A percentile compares a stretch with the other conserved stretches of the same genome.
Conservation (phyloP, 2,329 filamentous ascomycete species). For the Microcera coccophila region DNA sequence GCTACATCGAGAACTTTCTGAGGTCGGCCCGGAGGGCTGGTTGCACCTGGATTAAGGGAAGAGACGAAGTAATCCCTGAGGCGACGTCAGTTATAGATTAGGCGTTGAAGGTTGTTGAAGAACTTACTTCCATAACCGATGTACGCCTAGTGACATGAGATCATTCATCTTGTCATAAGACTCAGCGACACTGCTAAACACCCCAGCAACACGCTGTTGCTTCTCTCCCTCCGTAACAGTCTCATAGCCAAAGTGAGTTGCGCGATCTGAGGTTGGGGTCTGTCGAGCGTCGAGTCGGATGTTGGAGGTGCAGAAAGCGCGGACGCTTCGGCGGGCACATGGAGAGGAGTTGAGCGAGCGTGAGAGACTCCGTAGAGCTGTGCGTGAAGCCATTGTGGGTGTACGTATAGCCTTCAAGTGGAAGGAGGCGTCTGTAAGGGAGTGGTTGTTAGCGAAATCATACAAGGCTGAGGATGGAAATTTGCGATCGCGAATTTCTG, state of each 20-base stretch:
- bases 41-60: conserved; percentile 76
- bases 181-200: conserved; percentile 92
- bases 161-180: conserved; percentile 99
- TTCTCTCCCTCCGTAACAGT: conserved; percentile 80
- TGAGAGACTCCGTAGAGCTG: conserved; percentile 28
- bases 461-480: conserved; percentile 29
- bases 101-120: not conserved
- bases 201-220: conserved; percentile 65
- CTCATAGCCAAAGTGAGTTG: conserved; percentile 89
- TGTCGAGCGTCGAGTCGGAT: conserved; percentile 21
- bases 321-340: conserved; percentile 13
- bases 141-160: conserved; percentile 95
- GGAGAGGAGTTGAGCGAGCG: conserved; percentile 19
- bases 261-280: conserved; percentile 43
- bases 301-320: conserved; percentile 29
- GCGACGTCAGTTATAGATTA: conserved; percentile 13
- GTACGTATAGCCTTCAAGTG: conserved; percentile 10
- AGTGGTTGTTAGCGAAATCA: conserved; percentile 23
- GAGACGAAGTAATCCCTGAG: conserved; percentile 83
- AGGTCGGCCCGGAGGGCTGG: conserved; percentile 40
- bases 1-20: conserved; percentile 90
- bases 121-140: conserved; percentile 82
- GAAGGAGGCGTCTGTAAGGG: conserved; percentile 14
- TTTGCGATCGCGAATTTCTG: conserved; percentile 14
- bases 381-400: conserved; percentile 28